Percentiles rank a stretch among this genome's conserved stretches.
Conservation (phyloP, 2,329 filamentous ascomycete genomes). For the Stemphylium vesicarium region DNA sequence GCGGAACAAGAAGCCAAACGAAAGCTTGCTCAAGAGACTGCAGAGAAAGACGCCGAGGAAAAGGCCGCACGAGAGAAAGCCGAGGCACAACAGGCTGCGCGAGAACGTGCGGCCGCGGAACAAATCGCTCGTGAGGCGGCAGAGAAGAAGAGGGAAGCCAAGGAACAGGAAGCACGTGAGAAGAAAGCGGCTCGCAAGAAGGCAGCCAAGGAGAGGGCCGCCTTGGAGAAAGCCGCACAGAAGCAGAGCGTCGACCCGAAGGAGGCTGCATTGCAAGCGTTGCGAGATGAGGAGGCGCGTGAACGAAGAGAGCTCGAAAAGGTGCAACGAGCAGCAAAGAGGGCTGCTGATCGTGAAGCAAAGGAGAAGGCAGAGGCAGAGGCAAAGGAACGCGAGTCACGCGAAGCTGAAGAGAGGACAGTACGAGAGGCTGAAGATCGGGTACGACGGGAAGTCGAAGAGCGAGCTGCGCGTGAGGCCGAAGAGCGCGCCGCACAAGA, state of each 20-base stretch:
- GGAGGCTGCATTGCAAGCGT: too few relatives aligned
- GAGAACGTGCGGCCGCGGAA: neutral
- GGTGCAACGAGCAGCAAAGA: too few relatives aligned
- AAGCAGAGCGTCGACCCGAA: neutral
- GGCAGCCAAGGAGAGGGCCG: neutral
- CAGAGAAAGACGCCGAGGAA: neutral
- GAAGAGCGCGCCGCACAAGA: neutral
- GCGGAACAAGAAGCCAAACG: neutral
- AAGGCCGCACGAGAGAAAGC: neutral
- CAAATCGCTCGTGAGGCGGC: neutral
- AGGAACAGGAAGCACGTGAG: neutral
- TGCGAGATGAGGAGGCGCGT: too few relatives aligned
- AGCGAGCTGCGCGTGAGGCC: neutral
- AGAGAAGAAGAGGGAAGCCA: neutral
- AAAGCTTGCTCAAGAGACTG: neutral
- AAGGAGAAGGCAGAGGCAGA: too few relatives aligned
- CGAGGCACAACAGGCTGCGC: neutral
- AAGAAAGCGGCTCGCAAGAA: constrained; percentile 3
- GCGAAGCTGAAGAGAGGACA: neutral
- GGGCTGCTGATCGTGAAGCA: too few relatives aligned
- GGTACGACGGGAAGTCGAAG: neutral
- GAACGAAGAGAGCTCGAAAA: too few relatives aligned
- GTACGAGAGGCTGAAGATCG: neutral
- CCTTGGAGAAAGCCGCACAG: neutral
- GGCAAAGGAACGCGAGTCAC: neutral